phyloP scores from a whole-genome alignment of 108 stramenopile genomes.

The Cyclostephanos tholiformis region DNA sequence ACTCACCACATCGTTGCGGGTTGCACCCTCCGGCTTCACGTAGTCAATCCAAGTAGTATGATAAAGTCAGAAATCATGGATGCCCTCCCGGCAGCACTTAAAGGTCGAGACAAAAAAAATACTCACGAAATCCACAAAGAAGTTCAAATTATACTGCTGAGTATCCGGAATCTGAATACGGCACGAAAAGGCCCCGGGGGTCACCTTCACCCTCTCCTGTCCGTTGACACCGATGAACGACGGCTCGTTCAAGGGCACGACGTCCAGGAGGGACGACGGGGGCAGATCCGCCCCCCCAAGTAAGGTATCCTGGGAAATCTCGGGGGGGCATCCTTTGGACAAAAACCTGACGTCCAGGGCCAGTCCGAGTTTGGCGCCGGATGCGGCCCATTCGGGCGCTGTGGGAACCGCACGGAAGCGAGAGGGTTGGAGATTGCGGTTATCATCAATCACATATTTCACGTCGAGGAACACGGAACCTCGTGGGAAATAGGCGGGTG shows the following conservation, averaged over 20 bases:
- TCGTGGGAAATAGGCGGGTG: too few relatives aligned
- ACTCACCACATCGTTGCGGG: slow-evolving; percentile 8
- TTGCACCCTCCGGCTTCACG: neutral
- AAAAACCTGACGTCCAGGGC: slow-evolving; percentile 33
- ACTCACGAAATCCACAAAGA: slow-evolving; percentile 36
- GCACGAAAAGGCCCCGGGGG: slow-evolving; percentile 28
- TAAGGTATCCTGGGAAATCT: slow-evolving; percentile 38
- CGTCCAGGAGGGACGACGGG: neutral
- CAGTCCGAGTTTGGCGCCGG: slow-evolving; percentile 43
- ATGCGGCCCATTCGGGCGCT: slow-evolving; percentile 45
- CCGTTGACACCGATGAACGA: slow-evolving; percentile 23
- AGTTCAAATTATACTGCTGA: slow-evolving; percentile 37
- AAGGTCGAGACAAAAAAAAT: too few relatives aligned
- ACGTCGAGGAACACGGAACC: neutral
- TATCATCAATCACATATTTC: slow-evolving; percentile 1
- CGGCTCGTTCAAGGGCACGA: slow-evolving; percentile 38
- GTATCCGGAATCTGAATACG: slow-evolving; percentile 14
- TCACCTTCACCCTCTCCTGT: slow-evolving; percentile 19
- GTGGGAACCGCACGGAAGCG: neutral
- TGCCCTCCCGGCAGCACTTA: too few relatives aligned
- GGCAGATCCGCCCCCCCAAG: neutral
- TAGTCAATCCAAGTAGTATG: neutral
- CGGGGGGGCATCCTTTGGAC: slow-evolving; percentile 14
- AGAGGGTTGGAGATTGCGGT: neutral
- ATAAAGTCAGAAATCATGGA: neutral